phyloP scores from a whole-genome alignment of 2,329 filamentous ascomycete species.

The Myriosclerotinia duriaeana region DNA sequence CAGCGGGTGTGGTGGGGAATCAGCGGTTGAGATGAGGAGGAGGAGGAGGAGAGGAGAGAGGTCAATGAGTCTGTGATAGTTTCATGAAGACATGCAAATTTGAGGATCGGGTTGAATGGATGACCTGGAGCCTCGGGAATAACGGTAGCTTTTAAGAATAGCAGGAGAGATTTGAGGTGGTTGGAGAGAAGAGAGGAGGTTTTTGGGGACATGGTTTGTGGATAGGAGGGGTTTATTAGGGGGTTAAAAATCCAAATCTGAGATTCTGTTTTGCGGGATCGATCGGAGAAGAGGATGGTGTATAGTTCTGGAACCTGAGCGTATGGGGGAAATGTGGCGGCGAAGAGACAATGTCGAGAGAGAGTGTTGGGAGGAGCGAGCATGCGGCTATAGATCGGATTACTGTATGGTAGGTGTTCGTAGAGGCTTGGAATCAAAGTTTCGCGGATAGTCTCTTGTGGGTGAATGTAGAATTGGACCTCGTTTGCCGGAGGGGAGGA shows the following conservation, averaged over 20 bases:
- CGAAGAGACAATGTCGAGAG: slow-evolving; percentile 36
- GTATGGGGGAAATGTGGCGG: slow-evolving; percentile 33
- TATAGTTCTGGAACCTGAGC: slow-evolving; percentile 25
- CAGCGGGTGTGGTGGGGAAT: slow-evolving; percentile 17
- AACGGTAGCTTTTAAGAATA: slow-evolving; percentile 30
- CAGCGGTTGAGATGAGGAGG: slow-evolving; percentile 20
- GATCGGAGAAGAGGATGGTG: slow-evolving; percentile 39
- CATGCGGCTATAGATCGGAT: slow-evolving; percentile 37
- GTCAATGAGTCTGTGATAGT: slow-evolving; percentile 26
- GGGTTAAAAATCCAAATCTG: slow-evolving; percentile 40
- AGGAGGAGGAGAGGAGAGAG: slow-evolving; percentile 24
- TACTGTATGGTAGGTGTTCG: slow-evolving; percentile 35
- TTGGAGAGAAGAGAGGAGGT: slow-evolving; percentile 20
- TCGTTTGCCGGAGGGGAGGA: not conserved
- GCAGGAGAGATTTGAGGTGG: slow-evolving; percentile 28
- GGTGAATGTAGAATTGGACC: slow-evolving; percentile 26
- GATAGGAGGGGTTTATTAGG: slow-evolving; percentile 24
- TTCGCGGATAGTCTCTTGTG: slow-evolving; percentile 30
- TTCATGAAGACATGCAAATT: slow-evolving; percentile 34
- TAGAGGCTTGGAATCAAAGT: slow-evolving; percentile 33
- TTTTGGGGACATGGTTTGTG: slow-evolving; percentile 24
- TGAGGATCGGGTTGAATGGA: slow-evolving; percentile 36
- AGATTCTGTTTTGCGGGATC: slow-evolving; percentile 36
- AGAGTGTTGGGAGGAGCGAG: slow-evolving; percentile 37
- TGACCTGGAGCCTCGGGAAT: slow-evolving; percentile 38